Evolutionary conservation across 2,329 filamentous ascomycete genomes (phyloP).

Genomic region (Epichloe gansuensis): DNA sequence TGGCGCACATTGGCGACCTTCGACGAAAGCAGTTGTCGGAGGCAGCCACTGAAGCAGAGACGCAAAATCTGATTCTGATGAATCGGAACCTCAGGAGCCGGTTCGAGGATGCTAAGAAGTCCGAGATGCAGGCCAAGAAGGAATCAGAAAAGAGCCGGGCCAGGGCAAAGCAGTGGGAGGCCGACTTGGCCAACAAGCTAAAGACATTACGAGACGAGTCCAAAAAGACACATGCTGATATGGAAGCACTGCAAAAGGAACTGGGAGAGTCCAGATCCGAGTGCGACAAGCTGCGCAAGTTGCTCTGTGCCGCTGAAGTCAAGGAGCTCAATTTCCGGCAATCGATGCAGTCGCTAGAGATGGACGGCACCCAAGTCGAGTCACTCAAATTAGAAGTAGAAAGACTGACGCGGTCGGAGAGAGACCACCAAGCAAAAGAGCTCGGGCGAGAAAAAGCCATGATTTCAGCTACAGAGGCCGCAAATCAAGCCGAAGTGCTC

Average conservation of each 20-base stretch:
- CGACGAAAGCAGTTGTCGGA: constrained; percentile 64
- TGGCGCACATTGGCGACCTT: constrained; percentile 68
- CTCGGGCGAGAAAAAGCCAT: constrained; percentile 44
- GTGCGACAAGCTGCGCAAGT: constrained; percentile 48
- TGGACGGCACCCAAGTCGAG: constrained; percentile 48
- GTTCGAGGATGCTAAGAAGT: constrained; percentile 59
- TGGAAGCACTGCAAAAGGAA: constrained; percentile 43
- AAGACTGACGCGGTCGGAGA: constrained; percentile 47
- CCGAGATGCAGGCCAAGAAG: constrained; percentile 56
- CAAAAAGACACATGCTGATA: constrained; percentile 49
- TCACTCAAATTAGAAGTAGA: constrained; percentile 46
- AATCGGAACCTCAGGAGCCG: constrained; percentile 64
- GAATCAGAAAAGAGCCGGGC: constrained; percentile 61
- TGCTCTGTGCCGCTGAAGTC: constrained; percentile 58
- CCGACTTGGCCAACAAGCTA: constrained; percentile 55
- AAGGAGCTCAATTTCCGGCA: constrained; percentile 53
- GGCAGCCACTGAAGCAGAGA: constrained; percentile 69
- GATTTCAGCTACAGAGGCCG: constrained; percentile 45
- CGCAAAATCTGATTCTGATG: constrained; percentile 65
- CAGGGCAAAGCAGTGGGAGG: constrained; percentile 68
- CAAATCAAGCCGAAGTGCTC: constrained; percentile 46
- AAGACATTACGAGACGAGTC: constrained; percentile 56
- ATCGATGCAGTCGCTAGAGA: constrained; percentile 49
- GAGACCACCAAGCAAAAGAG: constrained; percentile 52
- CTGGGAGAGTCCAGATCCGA: constrained; percentile 47